These are phyloP conservation scores for Fusarium falciforme DNA, from an alignment of 2,329 filamentous ascomycete species.

Conservation along the genomic window DNA sequence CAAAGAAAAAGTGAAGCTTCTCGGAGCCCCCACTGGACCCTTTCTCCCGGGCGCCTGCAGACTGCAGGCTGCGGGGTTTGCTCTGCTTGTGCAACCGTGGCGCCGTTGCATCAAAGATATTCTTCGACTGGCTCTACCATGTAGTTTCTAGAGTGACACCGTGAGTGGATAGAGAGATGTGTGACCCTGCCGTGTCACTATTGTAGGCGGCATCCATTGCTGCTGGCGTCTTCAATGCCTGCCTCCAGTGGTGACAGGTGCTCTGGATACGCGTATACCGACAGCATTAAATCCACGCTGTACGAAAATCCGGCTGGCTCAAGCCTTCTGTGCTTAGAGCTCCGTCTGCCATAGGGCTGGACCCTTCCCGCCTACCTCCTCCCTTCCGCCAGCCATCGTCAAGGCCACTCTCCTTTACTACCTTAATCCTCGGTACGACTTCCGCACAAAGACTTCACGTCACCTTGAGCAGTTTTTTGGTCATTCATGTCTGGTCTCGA, in stretches of 20 bases:
- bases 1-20: not conserved
- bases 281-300: not conserved
- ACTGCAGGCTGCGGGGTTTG: not conserved
- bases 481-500: not conserved
- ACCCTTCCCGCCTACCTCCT: not conserved
- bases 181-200: not conserved
- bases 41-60: not conserved
- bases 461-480: too few species aligned
- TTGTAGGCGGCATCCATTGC: not conserved
- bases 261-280: not conserved
- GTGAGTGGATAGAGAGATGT: not conserved
- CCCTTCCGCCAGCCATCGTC: not conserved
- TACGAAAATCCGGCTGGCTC: not conserved
- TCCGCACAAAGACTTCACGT: not conserved
- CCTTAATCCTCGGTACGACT: not conserved
- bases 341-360: not conserved
- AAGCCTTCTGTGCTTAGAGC: not conserved
- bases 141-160: not conserved
- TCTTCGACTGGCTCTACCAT: not conserved
- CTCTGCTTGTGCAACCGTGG: not conserved
- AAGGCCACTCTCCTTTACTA: not conserved
- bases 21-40: not conserved
- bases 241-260: not conserved
- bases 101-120: not conserved
- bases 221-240: not conserved